Evolutionary conservation across 1,284 basidiomycete species (phyloP).

Genomic region (Austroboletus niveus): DNA sequence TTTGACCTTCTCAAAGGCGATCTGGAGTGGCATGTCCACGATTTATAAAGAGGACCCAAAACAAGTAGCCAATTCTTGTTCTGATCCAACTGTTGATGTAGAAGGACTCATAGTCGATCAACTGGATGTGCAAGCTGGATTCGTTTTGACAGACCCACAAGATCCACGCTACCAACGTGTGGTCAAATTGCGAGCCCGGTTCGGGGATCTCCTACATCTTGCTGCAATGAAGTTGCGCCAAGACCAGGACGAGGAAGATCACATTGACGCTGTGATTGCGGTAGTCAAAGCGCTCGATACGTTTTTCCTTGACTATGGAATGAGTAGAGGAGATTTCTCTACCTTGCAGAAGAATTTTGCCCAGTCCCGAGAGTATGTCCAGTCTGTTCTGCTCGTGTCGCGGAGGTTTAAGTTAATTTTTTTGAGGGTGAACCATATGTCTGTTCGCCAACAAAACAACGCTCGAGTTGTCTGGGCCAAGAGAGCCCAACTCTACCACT

Average conservation of each 20-base stretch:
- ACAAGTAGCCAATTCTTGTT: constrained; percentile 51
- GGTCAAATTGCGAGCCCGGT: constrained; percentile 57
- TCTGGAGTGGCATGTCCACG: constrained; percentile 73
- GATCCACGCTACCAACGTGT: constrained; percentile 77
- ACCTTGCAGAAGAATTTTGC: constrained; percentile 67
- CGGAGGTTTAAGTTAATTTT: background rate
- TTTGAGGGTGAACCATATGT: constrained; percentile 61
- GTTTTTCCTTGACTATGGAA: constrained; percentile 72
- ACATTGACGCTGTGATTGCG: constrained; percentile 84
- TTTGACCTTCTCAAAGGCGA: constrained; percentile 59
- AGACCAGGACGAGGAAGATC: constrained; percentile 71
- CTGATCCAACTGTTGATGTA: constrained; percentile 61
- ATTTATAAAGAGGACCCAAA: constrained; percentile 62
- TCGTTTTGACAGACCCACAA: constrained; percentile 74
- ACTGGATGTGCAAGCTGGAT: constrained; percentile 67
- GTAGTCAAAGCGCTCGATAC: constrained; percentile 73
- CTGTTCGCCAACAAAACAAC: constrained; percentile 72
- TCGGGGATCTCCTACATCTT: constrained; percentile 68
- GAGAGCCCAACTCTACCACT: constrained; percentile 76
- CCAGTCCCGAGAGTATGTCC: constrained; percentile 65
- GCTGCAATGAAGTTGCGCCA: constrained; percentile 69
- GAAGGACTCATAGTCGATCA: constrained; percentile 63
- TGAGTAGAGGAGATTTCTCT: constrained; percentile 58
- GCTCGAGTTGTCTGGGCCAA: constrained; percentile 77
- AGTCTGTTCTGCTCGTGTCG: background rate